phyloP scores from a whole-genome alignment of 306 rosid species.

The Calophaca sinica region DNA sequence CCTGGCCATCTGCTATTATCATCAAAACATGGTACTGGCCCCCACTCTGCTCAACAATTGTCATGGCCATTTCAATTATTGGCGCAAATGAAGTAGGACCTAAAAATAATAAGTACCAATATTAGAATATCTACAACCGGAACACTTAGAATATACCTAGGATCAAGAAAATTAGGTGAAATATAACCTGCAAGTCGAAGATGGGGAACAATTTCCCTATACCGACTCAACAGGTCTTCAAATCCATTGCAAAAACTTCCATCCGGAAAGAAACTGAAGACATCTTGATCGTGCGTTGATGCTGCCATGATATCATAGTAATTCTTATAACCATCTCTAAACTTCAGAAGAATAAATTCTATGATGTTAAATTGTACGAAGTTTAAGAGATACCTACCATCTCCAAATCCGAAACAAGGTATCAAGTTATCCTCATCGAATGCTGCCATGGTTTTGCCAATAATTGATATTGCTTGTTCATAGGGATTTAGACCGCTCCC shows the following conservation, averaged over 20 bases:
- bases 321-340: not conserved
- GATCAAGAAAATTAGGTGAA: not conserved
- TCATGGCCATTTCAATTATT: slow-evolving; percentile 52
- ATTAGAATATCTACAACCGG: slow-evolving; percentile 8
- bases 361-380: not conserved
- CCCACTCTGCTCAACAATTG: slow-evolving; percentile 48
- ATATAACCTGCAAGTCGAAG: too few relatives aligned
- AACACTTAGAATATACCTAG: not conserved
- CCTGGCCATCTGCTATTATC: slow-evolving; percentile 89
- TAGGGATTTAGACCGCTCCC: slow-evolving; percentile 65
- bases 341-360: not conserved
- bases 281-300: slow-evolving; percentile 52
- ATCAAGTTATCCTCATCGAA: slow-evolving; percentile 77
- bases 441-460: slow-evolving; percentile 73
- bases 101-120: slow-evolving; percentile 27
- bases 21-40: slow-evolving; percentile 65
- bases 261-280: too few relatives aligned
- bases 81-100: slow-evolving; percentile 88
- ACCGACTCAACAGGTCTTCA: too few relatives aligned
- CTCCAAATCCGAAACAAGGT: slow-evolving; percentile 84
- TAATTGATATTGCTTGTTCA: slow-evolving; percentile 75
- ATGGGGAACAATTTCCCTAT: too few relatives aligned
- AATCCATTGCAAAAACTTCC: too few relatives aligned
- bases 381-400: slow-evolving; percentile 53
- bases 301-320: slow-evolving; percentile 54